phyloP scores from a whole-genome alignment of 495 filamentous ascomycete species.

The Hypoxylon lienhwacheense region DNA sequence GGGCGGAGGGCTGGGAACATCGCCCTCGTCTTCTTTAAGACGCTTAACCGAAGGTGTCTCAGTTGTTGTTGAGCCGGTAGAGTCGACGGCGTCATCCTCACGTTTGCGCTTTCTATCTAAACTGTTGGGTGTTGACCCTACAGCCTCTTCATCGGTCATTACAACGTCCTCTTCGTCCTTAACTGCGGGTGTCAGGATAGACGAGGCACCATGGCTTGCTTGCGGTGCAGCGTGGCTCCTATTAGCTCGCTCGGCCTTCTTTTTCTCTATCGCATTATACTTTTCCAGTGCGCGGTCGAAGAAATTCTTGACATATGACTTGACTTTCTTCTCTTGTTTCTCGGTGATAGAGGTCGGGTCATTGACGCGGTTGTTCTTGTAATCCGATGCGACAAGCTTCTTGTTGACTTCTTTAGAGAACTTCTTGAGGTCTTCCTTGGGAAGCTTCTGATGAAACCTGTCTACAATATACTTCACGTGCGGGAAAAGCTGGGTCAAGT shows the following conservation, averaged over 20 bases:
- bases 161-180: conserved; percentile 50
- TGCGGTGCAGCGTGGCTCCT: conserved; percentile 11
- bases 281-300: conserved; percentile 84
- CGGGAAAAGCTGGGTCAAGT: conserved; percentile 65
- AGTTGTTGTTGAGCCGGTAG: conserved; percentile 42
- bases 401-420: conserved; percentile 85
- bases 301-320: conserved; percentile 76
- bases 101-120: conserved; percentile 66
- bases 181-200: conserved; percentile 35
- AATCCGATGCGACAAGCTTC: conserved; percentile 86
- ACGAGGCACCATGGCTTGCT: conserved; percentile 34
- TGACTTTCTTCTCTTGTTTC: conserved; percentile 79
- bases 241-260: conserved; percentile 56
- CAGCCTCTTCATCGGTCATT: conserved; percentile 63
- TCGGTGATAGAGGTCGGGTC: conserved; percentile 79
- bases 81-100: conserved; percentile 43
- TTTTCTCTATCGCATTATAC: conserved; percentile 67
- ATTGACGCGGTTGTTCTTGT: conserved; percentile 78
- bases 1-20: conserved; percentile 37
- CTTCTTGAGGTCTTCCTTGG: conserved; percentile 84
- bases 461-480: conserved; percentile 82
- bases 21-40: conserved; percentile 50
- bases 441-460: conserved; percentile 81
- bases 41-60: conserved; percentile 54
- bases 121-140: conserved; percentile 40